Evolutionary conservation across 169 alveolate species (phyloP), one percentile per base, ranked within the genome.

Genomic region (Plasmodium ovale): DNA sequence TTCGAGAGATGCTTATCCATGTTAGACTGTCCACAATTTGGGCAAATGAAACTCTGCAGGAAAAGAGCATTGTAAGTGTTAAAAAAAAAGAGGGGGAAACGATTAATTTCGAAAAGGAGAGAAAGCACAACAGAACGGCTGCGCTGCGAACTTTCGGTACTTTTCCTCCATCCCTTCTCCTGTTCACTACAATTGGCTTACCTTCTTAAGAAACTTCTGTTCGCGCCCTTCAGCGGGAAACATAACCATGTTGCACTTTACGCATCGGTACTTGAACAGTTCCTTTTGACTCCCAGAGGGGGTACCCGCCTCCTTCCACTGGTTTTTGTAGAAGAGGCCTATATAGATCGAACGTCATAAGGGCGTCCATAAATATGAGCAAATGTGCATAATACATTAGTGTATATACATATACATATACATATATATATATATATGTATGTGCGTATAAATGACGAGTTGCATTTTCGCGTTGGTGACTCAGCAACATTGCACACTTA

Each of bases 151-250:
- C 23, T 7, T 27, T 3, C 21, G n/a, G 4, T 31, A 31, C 51
- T 3, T 64, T 14, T 27, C 6, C 6, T 29, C 14, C 35, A 7
- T 31, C 6, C 39, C 33, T 53, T 49, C 35, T 35, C 44, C 29
- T 37, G 4, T 37, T 56, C 35, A 6, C 6, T 31, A 16, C 35
- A 47, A 16, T 60, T 6, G 6, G 29, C 90, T 74, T 68, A 93
- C 96, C 68, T 89, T 88, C 19, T 93, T 88, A 67, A 93, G 87
- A 54, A 93, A 93, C 77, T 77, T 88, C 31, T 92, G 93, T 54
- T 93, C 96, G 33, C 96, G 65, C 25, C 93, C 93, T 74, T 92
- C 88, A 35, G 96, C 94, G 14, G 96, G 96, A 91, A 85, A 93
- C n/a, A 93, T 93, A 33, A 92, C 88, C 72, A 85, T 88, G 37